Percentiles rank a stretch among this genome's conserved stretches.
Conservation (phyloP, 768 basidiomycete genomes). For the Tulasnella sp. region DNA sequence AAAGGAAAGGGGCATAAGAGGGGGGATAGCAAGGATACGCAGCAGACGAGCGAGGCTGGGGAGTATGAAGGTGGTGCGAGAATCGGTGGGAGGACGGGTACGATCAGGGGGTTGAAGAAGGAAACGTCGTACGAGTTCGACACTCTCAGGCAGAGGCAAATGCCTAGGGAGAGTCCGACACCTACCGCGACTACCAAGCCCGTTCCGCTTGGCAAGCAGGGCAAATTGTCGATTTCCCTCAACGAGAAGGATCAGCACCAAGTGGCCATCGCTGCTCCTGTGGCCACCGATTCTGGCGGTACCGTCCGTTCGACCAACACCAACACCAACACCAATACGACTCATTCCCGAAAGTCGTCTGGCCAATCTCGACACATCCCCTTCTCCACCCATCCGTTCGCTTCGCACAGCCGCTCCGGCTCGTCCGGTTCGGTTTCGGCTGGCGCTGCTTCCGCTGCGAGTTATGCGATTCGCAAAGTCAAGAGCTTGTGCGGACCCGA, state of each 20-base stretch:
- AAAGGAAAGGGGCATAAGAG: conserved; percentile 2
- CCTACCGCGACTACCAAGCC: background rate
- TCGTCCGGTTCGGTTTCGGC: background rate
- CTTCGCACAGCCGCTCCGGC: background rate
- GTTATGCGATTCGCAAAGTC: conserved; percentile 7
- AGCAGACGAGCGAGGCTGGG: background rate
- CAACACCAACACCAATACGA: background rate
- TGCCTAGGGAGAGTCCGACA: background rate
- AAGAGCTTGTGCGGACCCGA: conserved; percentile 9
- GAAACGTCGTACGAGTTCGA: background rate
- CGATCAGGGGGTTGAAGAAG: background rate
- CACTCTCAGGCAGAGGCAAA: background rate
- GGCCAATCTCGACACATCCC: background rate
- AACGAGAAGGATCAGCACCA: background rate
- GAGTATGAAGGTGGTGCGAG: background rate
- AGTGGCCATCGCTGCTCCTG: background rate
- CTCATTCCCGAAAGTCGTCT: background rate
- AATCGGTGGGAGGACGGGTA: background rate
- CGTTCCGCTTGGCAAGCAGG: background rate
- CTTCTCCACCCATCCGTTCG: background rate
- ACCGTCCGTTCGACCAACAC: background rate
- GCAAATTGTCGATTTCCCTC: background rate
- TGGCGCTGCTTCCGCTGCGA: background rate
- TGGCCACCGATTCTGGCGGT: background rate
- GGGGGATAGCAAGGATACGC: background rate